Base-by-base conservation (phyloP, 1,284 basidiomycete genomes). In the Rhodotorula sp. region DNA sequence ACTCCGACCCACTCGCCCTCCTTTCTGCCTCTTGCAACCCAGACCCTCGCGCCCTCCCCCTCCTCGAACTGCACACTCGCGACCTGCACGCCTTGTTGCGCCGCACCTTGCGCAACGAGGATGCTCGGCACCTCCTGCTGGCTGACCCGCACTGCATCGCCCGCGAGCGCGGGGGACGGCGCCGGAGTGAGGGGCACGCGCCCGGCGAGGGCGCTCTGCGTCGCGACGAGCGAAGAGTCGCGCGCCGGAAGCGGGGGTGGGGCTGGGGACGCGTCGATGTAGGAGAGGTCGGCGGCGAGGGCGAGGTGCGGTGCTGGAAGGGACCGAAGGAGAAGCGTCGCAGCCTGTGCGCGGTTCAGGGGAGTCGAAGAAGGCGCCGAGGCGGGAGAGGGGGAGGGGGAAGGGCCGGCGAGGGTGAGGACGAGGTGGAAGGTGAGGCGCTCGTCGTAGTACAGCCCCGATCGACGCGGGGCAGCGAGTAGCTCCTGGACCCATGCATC, bases 331-430 rank as follows among this genome's bases (percentile, higher is more conserved):
- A 75, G 58, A 46, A 75, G 61, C 3, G 63, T 41, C 9, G 64
- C 59, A 3, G 71, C 74, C 61, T 75, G 69, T 1, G 57, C 9
- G 22, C 74, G 64, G 13, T 58, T 64, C 10, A 75, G 66, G 13
- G 48, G 13, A 17, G 50, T 4, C 50, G 50, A 0, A 7, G 34
- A 4, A 19, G 13, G 13, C 15, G 53, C n/a, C n/a, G n/a, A 54
- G 27, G 53, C 21, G 29, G 53, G 27, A 2, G 48, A 12, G 19
- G 64, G 53, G n/a, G 53, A 67, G 37, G 54, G 9, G 25, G 54
- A n/a, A 8, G 55, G 51, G 12, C 15, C 13, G 27, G 71, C 55
- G 39, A 75, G 66, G 2, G 44, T 17, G 39, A 75, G 3, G 53
- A 71, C 39, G 62, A 67, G 57, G 44, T 70, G 66, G 58, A 69